Percentiles rank a stretch among this genome's conserved stretches.
Evolutionary conservation across 805 yeast species (phyloP).

Genomic region (Saccharomycopsis lassenensis): DNA sequence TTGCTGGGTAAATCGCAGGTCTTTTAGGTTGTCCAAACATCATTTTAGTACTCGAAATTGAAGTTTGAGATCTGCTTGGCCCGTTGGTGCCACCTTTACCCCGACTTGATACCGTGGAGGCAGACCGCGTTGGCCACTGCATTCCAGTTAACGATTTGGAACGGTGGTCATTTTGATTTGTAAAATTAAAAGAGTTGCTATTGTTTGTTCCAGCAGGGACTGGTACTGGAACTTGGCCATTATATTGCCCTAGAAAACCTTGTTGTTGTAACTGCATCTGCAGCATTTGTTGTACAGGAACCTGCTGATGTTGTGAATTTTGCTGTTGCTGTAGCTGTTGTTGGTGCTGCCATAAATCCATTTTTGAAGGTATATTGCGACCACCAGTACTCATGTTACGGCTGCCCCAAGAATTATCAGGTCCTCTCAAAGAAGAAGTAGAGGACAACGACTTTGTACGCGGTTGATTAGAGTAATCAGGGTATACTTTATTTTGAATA

Average conservation of each 20-base stretch:
- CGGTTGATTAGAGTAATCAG: slow-evolving; percentile 1
- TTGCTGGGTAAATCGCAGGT: slow-evolving; percentile 82
- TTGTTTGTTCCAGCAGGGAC: no score
- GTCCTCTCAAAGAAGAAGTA: slow-evolving; percentile 3
- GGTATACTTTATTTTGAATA: neutral
- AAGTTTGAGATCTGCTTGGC: slow-evolving; percentile 6
- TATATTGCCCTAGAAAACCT: no score
- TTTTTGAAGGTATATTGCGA: neutral
- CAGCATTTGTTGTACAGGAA: no score
- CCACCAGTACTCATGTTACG: slow-evolving; percentile 1
- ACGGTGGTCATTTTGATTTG: neutral
- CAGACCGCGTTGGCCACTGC: slow-evolving; percentile 8
- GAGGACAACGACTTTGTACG: slow-evolving; percentile 12
- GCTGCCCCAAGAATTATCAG: neutral
- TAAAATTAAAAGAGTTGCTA: no score
- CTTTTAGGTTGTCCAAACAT: slow-evolving; percentile 20
- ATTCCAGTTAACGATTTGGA: slow-evolving; percentile 4
- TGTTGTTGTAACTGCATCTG: no score
- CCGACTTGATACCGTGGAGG: no score
- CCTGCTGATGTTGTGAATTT: no score
- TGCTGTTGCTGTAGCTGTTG: no score
- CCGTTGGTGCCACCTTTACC: no score
- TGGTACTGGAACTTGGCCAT: no score
- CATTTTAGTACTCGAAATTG: slow-evolving; percentile 4
- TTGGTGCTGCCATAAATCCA: slow-evolving; percentile 5